Percentiles rank a stretch among this genome's conserved stretches.
Evolutionary conservation across 2,329 filamentous ascomycete genomes (phyloP).

Genomic region (Myriosclerotinia scirpicola): DNA sequence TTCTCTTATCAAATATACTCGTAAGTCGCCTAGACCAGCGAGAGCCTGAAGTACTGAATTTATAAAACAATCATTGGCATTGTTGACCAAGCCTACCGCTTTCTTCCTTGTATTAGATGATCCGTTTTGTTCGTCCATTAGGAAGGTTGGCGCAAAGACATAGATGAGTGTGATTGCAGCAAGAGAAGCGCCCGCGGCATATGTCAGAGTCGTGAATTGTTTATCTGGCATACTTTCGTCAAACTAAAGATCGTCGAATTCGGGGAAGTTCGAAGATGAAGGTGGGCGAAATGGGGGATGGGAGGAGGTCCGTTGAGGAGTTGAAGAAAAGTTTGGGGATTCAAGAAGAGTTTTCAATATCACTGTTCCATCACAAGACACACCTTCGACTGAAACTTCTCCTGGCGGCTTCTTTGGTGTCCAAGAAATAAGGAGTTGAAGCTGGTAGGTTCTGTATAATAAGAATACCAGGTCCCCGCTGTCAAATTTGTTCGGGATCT

Average conservation of each 20-base stretch:
- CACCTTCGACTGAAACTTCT: slow-evolving; percentile 14
- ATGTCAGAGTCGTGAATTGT: slow-evolving; percentile 79
- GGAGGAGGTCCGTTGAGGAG: background rate
- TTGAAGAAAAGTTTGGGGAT: background rate
- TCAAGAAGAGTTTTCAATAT: background rate
- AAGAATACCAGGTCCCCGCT: slow-evolving; percentile 15
- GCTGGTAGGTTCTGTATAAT: background rate
- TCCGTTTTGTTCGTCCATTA: slow-evolving; percentile 74
- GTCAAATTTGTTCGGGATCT: slow-evolving; percentile 5
- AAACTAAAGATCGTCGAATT: slow-evolving; percentile 11
- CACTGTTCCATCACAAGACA: slow-evolving; percentile 20
- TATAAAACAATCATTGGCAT: slow-evolving; percentile 95
- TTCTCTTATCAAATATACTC: slow-evolving; percentile 89
- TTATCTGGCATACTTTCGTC: slow-evolving; percentile 69
- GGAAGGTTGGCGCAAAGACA: slow-evolving; percentile 96
- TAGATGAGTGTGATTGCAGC: slow-evolving; percentile 94
- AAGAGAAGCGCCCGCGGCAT: slow-evolving; percentile 92
- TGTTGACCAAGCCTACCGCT: slow-evolving; percentile 84
- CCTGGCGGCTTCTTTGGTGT: background rate
- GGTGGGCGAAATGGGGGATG: slow-evolving; percentile 17
- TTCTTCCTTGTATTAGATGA: slow-evolving; percentile 65
- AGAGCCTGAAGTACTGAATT: slow-evolving; percentile 94
- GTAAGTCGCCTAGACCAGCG: slow-evolving; percentile 83
- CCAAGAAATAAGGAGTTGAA: slow-evolving; percentile 17
- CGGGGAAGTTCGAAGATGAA: slow-evolving; percentile 17